Conservation (phyloP, 805 yeast species). For the Wickerhamomyces strasburgensis region DNA sequence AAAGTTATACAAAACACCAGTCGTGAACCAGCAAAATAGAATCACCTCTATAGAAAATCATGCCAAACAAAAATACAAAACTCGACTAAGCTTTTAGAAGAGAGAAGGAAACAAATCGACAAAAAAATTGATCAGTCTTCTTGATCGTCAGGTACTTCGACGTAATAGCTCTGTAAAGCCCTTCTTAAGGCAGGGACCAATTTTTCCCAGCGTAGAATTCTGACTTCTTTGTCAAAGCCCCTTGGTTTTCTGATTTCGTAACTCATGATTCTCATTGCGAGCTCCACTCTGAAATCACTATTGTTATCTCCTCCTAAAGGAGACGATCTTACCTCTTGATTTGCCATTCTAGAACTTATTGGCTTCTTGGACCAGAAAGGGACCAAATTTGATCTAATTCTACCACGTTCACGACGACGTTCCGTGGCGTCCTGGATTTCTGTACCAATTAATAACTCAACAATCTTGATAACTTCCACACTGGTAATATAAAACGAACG, state of each 20-base stretch:
- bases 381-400: slow-evolving; percentile 60
- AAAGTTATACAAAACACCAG: too few species aligned
- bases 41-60: too few species aligned
- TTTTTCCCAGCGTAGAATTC: slow-evolving; percentile 57
- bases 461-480: slow-evolving; percentile 62
- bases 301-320: slow-evolving; percentile 16
- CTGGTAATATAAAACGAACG: slow-evolving; percentile 48
- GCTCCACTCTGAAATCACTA: slow-evolving; percentile 40
- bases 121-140: not conserved
- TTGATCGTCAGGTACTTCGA: slow-evolving; percentile 41
- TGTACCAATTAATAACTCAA: slow-evolving; percentile 54
- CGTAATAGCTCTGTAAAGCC: slow-evolving; percentile 62
- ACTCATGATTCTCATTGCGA: slow-evolving; percentile 62
- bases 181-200: slow-evolving; percentile 55
- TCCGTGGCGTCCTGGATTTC: slow-evolving; percentile 41
- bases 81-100: not conserved
- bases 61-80: too few species aligned
- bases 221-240: slow-evolving; percentile 64
- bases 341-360: slow-evolving; percentile 36
- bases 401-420: slow-evolving; percentile 58
- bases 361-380: slow-evolving; percentile 65
- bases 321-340: slow-evolving; percentile 10
- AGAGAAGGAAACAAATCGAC: not conserved
- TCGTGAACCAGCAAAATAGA: too few species aligned
- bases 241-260: slow-evolving; percentile 60